Evolutionary conservation across 345 rosid genomes (phyloP).

Genomic region (Raphanus sativus): DNA sequence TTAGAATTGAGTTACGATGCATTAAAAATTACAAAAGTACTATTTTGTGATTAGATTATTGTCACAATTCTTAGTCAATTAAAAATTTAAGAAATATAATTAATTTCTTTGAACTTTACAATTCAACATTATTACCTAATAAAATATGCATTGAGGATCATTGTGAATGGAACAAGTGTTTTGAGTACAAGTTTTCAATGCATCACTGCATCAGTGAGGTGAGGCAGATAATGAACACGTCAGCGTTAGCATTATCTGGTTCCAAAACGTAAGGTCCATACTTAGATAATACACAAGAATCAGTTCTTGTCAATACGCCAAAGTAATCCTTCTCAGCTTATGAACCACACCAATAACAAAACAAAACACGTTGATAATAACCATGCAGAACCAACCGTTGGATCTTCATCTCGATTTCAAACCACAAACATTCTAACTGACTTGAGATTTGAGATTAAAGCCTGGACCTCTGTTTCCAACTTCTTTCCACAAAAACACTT

Average conservation of each 20-base stretch:
- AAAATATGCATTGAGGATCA: too few species aligned
- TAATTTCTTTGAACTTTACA: too few species aligned
- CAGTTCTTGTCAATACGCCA: slow-evolving; percentile 14
- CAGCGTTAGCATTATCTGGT: slow-evolving; percentile 44
- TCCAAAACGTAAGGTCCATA: slow-evolving; percentile 32
- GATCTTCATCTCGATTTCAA: slow-evolving; percentile 29
- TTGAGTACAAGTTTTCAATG: too few species aligned
- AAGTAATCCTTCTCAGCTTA: neutral
- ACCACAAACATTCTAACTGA: slow-evolving; percentile 21
- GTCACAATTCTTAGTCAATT: too few species aligned
- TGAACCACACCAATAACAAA: neutral
- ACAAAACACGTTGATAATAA: neutral
- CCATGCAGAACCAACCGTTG: slow-evolving; percentile 36
- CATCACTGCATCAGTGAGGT: too few species aligned
- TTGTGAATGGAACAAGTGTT: too few species aligned
- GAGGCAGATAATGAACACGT: slow-evolving; percentile 9
- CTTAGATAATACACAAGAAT: slow-evolving; percentile 25
- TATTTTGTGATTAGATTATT: too few species aligned
- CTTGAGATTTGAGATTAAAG: slow-evolving; percentile 9
- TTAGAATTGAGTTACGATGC: too few species aligned
- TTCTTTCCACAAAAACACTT: slow-evolving; percentile 11
- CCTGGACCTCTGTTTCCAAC: neutral
- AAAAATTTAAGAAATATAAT: too few species aligned
- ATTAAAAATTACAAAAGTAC: too few species aligned
- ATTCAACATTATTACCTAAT: too few species aligned